phyloP scores from a whole-genome alignment of 257 asterid genomes.

The Capsicum rhomboideum region DNA sequence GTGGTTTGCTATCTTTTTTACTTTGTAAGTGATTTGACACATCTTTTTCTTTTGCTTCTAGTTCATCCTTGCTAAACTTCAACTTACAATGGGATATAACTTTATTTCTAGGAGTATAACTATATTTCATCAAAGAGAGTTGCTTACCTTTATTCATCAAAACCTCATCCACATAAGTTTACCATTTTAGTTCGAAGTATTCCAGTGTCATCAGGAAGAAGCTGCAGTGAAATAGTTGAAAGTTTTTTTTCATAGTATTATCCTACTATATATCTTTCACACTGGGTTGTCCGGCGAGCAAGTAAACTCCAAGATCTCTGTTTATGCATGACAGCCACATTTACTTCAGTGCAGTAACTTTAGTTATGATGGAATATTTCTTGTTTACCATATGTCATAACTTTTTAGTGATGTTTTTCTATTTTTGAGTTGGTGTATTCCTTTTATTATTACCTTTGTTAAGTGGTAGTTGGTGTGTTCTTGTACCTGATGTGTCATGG shows the following conservation, averaged over 20 bases:
- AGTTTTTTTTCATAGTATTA: constrained; percentile 65
- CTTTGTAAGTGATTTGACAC: constrained; percentile 51
- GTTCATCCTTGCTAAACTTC: background rate
- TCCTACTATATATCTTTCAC: constrained; percentile 87
- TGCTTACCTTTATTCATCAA: constrained; percentile 59
- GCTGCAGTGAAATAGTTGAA: constrained; percentile 67
- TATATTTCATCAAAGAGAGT: constrained; percentile 66
- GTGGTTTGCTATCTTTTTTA: constrained; percentile 95
- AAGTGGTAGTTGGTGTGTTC: background rate
- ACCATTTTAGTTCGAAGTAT: constrained; percentile 90
- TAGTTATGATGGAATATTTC: background rate
- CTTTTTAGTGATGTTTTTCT: background rate
- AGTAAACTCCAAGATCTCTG: constrained; percentile 61
- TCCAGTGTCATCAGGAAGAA: constrained; percentile 55
- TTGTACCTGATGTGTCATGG: too few relatives aligned
- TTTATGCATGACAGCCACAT: constrained; percentile 42
- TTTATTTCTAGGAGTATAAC: constrained; percentile 69
- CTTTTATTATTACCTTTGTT: background rate
- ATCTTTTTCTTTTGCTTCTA: background rate
- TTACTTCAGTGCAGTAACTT: constrained; percentile 3
- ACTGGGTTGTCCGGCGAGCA: constrained; percentile 65
- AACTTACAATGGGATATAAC: constrained; percentile 6
- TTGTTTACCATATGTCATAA: background rate
- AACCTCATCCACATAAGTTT: constrained; percentile 67
- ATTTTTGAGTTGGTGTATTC: background rate